Evolutionary conservation across 2,329 filamentous ascomycete species (phyloP), one percentile per base, ranked within the genome.

Genomic region (Fusarium sp.): DNA sequence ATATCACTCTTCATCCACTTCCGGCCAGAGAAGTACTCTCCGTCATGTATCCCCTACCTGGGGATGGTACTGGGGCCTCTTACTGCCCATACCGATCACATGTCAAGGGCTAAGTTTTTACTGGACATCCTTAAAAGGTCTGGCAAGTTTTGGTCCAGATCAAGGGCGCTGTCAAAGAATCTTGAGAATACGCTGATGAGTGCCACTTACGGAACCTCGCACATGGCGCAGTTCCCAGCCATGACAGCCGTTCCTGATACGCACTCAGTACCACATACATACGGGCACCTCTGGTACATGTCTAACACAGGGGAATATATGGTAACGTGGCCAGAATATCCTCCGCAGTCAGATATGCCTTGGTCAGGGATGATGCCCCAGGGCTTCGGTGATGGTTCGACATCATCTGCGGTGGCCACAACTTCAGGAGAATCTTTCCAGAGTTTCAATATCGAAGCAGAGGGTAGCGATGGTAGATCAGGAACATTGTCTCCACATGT

Each of bases 11-110:
- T 75, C 48, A 69, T 64, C 7, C 49, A 53, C 10, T 37, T 74
- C 10, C 46, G 52, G 7, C 60, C 73, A 13, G 59, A 72, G 34
- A 74, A 73, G 13, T 27, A 72, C 24, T 75, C 74, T 11, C 74
- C 74, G 3, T 67, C 74, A 2, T 75, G 72, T 22, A 59, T 73
- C 9, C 45, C 64, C n/a, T 65, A 71, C 6, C 49, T 75, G 12
- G 55, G 65, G 40, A 58, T 49, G 40, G 70, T 61, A 8, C 53
- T 45, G 2, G 24, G 58, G 12, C 57, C 69, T 30, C 49, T 75
- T 25, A 24, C 62, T 4, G 25, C 45, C 5, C 42, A 27, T 9
- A 54, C 45, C 0, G 18, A 61, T 22, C 44, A 74, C 24, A 59
- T 14, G 30, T 49, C 52, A 18, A 73, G 60, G 37, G 48, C 69